These are phyloP conservation scores for Elsinoe batatas DNA, from an alignment of 2,329 filamentous ascomycete genomes.

Conservation along the genomic window DNA sequence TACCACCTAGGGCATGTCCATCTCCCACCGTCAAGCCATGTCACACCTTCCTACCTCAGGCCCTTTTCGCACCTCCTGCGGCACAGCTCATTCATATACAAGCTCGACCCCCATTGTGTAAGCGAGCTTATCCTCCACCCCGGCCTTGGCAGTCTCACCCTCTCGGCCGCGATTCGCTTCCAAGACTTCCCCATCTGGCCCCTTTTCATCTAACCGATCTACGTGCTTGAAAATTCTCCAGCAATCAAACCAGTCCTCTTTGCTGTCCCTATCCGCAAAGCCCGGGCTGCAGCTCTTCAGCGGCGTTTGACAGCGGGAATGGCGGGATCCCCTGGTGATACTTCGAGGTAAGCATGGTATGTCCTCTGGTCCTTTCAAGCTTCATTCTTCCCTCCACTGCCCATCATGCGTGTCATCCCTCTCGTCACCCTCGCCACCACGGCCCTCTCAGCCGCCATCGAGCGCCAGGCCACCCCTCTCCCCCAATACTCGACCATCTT, in stretches of 20 bases:
- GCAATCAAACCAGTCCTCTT: neutral
- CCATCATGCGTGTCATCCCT: slow-evolving; percentile 1
- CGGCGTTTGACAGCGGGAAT: slow-evolving; percentile 5
- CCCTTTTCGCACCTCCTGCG: too few relatives aligned
- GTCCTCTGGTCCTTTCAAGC: neutral
- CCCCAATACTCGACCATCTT: slow-evolving; percentile 5
- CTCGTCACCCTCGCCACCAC: slow-evolving; percentile 7
- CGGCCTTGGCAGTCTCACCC: neutral
- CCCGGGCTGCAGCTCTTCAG: neutral
- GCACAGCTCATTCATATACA: too few relatives aligned
- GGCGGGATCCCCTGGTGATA: neutral
- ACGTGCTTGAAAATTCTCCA: neutral
- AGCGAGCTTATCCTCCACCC: neutral
- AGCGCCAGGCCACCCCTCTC: neutral
- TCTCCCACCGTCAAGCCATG: too few relatives aligned
- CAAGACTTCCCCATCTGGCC: neutral
- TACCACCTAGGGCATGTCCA: too few relatives aligned
- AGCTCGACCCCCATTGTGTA: too few relatives aligned
- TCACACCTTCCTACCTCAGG: too few relatives aligned
- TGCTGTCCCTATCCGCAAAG: neutral
- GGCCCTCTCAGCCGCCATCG: neutral
- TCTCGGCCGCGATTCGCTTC: neutral
- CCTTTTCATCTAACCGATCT: neutral
- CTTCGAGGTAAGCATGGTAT: neutral
- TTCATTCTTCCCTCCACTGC: neutral